phyloP scores from a whole-genome alignment of 2,329 filamentous ascomycete species.

The Paecilomyces sp. region DNA sequence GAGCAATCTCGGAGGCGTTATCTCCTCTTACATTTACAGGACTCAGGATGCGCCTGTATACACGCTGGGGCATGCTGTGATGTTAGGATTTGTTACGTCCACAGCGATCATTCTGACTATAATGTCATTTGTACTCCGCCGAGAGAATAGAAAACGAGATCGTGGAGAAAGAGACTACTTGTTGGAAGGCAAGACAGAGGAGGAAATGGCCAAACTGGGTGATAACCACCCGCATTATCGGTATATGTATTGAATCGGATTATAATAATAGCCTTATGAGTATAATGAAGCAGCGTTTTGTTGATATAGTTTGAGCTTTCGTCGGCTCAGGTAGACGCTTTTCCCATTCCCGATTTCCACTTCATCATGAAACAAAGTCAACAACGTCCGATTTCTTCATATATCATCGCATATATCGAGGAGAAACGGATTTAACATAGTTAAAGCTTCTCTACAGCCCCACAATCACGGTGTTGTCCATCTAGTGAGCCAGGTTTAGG shows the following conservation, averaged over 20 bases:
- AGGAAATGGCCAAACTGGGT: neutral
- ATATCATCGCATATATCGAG: no score
- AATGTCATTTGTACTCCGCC: constrained; percentile 32
- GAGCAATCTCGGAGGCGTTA: neutral
- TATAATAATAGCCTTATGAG: no score
- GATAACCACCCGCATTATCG: neutral
- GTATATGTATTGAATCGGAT: neutral
- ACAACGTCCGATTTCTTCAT: no score
- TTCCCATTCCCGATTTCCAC: no score
- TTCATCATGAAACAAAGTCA: no score
- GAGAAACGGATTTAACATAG: no score
- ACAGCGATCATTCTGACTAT: constrained; percentile 9
- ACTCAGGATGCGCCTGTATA: neutral
- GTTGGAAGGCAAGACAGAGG: constrained; percentile 1
- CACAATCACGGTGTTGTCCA: no score
- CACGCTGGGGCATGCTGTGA: neutral
- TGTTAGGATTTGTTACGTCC: neutral
- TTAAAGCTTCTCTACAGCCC: no score
- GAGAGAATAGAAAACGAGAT: constrained; percentile 42
- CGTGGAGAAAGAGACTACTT: constrained; percentile 3
- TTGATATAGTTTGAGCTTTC: no score
- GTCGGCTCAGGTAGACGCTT: no score
- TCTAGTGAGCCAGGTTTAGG: no score
- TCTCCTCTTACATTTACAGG: neutral
- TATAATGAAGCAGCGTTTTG: no score